phyloP scores from a whole-genome alignment of 495 filamentous ascomycete species.

The Cercophora scortea region DNA sequence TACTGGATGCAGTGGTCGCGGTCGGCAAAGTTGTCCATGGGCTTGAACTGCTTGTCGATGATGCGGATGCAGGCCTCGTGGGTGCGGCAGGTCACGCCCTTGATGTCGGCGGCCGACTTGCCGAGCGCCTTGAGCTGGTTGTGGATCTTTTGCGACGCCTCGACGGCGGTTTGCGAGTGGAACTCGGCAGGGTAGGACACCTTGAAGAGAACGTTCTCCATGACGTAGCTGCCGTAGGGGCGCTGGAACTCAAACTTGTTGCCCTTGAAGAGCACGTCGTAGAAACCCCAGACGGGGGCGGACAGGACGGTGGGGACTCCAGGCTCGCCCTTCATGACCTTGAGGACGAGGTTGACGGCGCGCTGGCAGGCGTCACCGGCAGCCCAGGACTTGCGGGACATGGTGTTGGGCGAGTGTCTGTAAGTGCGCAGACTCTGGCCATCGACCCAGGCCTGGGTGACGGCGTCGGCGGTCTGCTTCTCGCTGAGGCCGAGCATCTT shows the following conservation, averaged over 20 bases:
- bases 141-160: constrained; percentile 84
- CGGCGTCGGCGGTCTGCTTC: constrained; percentile 86
- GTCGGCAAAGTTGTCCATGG: constrained; percentile 99
- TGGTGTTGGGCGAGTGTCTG: constrained; percentile 95
- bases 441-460: constrained; percentile 96
- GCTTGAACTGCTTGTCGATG: constrained; percentile 99
- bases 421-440: constrained; percentile 94
- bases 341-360: constrained; percentile 88
- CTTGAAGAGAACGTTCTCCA: constrained; percentile 99
- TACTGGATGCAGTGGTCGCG: constrained; percentile 99
- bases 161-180: constrained; percentile 97
- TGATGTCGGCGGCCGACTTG: constrained; percentile 92
- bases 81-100: constrained; percentile 84
- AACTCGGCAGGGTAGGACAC: constrained; percentile 98
- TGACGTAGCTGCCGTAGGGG: constrained; percentile 94
- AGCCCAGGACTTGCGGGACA: constrained; percentile 98
- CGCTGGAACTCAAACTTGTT: constrained; percentile 94
- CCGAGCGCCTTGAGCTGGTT: constrained; percentile 71
- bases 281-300: constrained; percentile 95
- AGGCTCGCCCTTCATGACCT: constrained; percentile 86
- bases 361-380: constrained; percentile 96
- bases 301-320: constrained; percentile 89
- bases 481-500: constrained; percentile 88
- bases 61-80: constrained; percentile 98
- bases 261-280: constrained; percentile 94